phyloP scores from a whole-genome alignment of 1,139 yeast genomes.

The Suhomyces atakaporum region DNA sequence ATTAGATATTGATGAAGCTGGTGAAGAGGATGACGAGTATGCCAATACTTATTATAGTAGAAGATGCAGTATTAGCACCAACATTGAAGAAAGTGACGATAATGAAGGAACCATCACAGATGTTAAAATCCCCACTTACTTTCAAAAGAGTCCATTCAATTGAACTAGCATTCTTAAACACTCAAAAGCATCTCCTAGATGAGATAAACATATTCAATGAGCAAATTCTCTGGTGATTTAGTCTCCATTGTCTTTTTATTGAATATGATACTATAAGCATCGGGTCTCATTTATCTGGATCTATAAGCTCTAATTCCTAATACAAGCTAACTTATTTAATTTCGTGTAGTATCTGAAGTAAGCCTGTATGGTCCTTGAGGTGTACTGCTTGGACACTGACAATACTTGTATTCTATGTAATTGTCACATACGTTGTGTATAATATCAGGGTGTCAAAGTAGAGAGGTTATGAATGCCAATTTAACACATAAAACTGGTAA shows the following conservation, averaged over 20 bases:
- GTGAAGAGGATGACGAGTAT: constrained; percentile 24
- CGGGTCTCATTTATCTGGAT: constrained; percentile 1
- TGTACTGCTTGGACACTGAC: too few relatives aligned
- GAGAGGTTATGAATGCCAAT: too few relatives aligned
- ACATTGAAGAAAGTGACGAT: constrained; percentile 13
- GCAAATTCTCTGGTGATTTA: too few relatives aligned
- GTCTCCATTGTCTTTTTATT: neutral
- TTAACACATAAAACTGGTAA: too few relatives aligned
- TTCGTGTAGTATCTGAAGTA: too few relatives aligned
- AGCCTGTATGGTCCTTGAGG: too few relatives aligned
- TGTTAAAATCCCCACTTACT: constrained; percentile 13
- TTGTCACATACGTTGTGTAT: too few relatives aligned
- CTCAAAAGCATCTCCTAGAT: too few relatives aligned
- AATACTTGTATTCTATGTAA: too few relatives aligned
- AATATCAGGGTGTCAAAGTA: too few relatives aligned
- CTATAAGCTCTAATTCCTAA: constrained; percentile 1
- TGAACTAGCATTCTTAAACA: too few relatives aligned
- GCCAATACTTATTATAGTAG: constrained; percentile 8
- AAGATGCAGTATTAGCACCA: constrained; percentile 8
- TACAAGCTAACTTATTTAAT: neutral
- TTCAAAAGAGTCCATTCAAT: constrained; percentile 21
- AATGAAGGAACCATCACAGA: constrained; percentile 12
- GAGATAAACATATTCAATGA: too few relatives aligned
- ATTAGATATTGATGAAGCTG: constrained; percentile 31
- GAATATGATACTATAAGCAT: neutral